These are phyloP conservation scores for Fistulifera pelliculosa DNA, from an alignment of 108 stramenopile genomes.

Conservation along the genomic window DNA sequence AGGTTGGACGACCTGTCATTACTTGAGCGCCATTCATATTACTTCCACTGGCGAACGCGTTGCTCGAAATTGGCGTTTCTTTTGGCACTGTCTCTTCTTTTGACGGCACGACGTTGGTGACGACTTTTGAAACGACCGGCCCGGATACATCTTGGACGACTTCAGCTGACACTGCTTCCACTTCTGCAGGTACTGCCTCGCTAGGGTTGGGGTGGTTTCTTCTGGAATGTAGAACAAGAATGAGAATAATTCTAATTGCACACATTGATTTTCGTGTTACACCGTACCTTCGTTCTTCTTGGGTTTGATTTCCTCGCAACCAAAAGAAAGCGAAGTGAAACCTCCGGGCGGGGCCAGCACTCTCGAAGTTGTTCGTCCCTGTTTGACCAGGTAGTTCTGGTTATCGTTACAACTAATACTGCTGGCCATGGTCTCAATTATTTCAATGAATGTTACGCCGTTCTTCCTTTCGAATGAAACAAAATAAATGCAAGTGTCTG, in stretches of 20 bases:
- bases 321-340: constrained; percentile 32
- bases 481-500: too few relatives aligned
- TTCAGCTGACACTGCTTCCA: constrained; percentile 3
- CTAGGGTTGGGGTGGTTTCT: too few relatives aligned
- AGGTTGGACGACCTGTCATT: constrained; percentile 67
- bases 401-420: constrained; percentile 35
- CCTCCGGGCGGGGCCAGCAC: constrained; percentile 54
- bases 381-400: constrained; percentile 51
- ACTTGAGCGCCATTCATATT: constrained; percentile 57
- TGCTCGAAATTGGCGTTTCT: constrained; percentile 23
- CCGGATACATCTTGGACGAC: background rate
- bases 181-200: background rate
- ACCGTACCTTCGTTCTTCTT: constrained; percentile 13
- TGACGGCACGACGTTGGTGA: background rate
- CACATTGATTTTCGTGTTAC: too few relatives aligned
- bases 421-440: too few relatives aligned
- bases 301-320: constrained; percentile 20
- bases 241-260: too few relatives aligned
- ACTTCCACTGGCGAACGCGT: constrained; percentile 50
- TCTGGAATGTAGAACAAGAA: too few relatives aligned
- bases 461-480: too few relatives aligned
- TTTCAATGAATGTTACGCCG: too few relatives aligned
- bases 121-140: background rate
- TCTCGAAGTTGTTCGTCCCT: constrained; percentile 48
- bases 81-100: background rate